phyloP scores from a whole-genome alignment of 2,329 filamentous ascomycete genomes.

The Clarireedia paspali region DNA sequence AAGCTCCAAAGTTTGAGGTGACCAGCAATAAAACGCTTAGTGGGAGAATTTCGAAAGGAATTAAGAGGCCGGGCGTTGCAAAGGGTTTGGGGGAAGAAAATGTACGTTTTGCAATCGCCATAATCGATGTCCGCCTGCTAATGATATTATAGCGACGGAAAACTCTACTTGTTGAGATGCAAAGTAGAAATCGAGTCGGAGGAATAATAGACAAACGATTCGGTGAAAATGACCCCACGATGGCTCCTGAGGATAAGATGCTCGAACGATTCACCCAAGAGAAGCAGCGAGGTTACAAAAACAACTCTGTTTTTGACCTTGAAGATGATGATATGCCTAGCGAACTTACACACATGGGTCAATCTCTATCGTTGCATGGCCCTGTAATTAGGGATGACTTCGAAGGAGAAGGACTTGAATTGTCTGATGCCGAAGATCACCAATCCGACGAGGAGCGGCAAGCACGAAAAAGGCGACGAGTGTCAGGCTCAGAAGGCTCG shows the following conservation, averaged over 20 bases:
- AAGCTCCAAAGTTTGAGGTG: slow-evolving; percentile 78
- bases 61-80: slow-evolving; percentile 70
- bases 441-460: slow-evolving; percentile 46
- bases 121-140: slow-evolving; percentile 4
- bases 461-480: slow-evolving; percentile 49
- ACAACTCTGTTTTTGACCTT: slow-evolving; percentile 77
- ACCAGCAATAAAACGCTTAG: slow-evolving; percentile 54
- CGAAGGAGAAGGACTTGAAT: slow-evolving; percentile 63
- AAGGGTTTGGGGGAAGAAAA: slow-evolving; percentile 83
- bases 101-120: slow-evolving; percentile 37
- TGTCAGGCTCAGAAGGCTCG: slow-evolving; percentile 38
- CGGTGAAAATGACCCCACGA: slow-evolving; percentile 87
- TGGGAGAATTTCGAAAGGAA: slow-evolving; percentile 45
- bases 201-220: slow-evolving; percentile 90
- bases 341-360: slow-evolving; percentile 75
- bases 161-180: slow-evolving; percentile 53
- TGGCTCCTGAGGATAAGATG: slow-evolving; percentile 90
- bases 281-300: slow-evolving; percentile 72
- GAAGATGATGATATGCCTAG: slow-evolving; percentile 69
- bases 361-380: slow-evolving; percentile 58
- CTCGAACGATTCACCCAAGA: slow-evolving; percentile 85
- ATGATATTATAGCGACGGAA: slow-evolving; percentile 14
- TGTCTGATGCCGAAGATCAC: slow-evolving; percentile 49
- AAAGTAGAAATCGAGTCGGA: slow-evolving; percentile 81
- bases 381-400: slow-evolving; percentile 61